Base-by-base conservation (phyloP, 2,329 filamentous ascomycete species). In the Xylariales sp. region DNA sequence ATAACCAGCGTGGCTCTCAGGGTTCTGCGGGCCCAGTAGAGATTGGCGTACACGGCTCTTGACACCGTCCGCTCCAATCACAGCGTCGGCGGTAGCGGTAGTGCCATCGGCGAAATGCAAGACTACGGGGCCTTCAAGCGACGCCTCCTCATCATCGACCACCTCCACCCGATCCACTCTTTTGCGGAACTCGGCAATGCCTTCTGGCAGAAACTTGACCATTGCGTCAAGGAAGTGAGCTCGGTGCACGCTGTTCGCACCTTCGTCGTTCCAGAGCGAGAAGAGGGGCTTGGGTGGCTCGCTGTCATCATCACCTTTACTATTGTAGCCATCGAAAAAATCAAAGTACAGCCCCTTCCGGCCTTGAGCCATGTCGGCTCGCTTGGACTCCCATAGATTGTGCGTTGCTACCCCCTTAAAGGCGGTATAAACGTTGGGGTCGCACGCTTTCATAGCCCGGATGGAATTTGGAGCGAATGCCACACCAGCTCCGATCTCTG, bases 51-150 rank as follows among this genome's bases (percentile, higher is more conserved):
- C 63, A 21, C 61, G 59, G 5, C 68, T 72, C 50, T 69, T 69
- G 45, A 73, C 66, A 3, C 70, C 70, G 45, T 74, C 70, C 38
- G 63, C 66, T 4, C 68, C 67, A 35, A 72, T 59, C 1, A 70
- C 61, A 0, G 56, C 62, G 18, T 65, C 61, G 4, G 65, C 61
- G 6, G 52, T 45, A 3, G 59, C 62, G 1, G 54, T 58, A 0
- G 61, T 60, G 1, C 65, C 65, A 27, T 70, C 67, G 0, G 52
- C 43, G 36, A 70, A 70, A 18, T 47, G 47, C 30, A 57, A 31
- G 10, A 54, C 39, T 4, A 39, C 48, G 5, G 41, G 40, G 21
- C 50, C 51, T n/a, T n/a, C n/a, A n/a, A n/a, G n/a, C n/a, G n/a
- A n/a, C n/a, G n/a, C n/a, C n/a, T n/a, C n/a, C n/a, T n/a, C n/a